A percentile compares a stretch with the other conserved stretches of the same genome.
Conservation (phyloP, 495 filamentous ascomycete genomes). For the Trichodelitschia bisporula region DNA sequence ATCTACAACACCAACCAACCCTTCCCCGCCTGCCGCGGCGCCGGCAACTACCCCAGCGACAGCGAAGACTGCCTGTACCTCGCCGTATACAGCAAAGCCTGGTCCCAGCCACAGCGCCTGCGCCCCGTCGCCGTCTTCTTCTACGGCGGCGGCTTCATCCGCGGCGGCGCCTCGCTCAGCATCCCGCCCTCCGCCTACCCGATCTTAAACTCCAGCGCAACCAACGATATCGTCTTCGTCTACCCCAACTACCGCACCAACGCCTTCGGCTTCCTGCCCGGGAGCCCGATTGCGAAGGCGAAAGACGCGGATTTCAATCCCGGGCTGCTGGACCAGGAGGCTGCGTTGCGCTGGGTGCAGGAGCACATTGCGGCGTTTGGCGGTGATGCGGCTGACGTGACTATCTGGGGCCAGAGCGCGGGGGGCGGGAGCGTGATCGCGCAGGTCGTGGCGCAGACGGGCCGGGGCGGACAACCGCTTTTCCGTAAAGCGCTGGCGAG, state of each 20-base stretch:
- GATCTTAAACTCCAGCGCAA: conserved; percentile 22
- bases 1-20: conserved; percentile 29
- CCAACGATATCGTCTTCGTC: conserved; percentile 25
- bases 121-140: conserved; percentile 34
- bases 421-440: conserved; percentile 31
- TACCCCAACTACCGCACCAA: conserved; percentile 32
- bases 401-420: conserved; percentile 20
- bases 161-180: conserved; percentile 26
- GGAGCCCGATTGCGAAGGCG: conserved; percentile 23
- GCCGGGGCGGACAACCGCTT: conserved; percentile 12
- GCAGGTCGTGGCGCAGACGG: conserved; percentile 24
- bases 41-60: no score
- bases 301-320: conserved; percentile 18
- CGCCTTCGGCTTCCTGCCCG: conserved; percentile 32
- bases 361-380: conserved; percentile 12
- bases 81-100: conserved; percentile 31
- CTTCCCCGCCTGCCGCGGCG: conserved; percentile 34
- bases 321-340: conserved; percentile 13
- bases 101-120: conserved; percentile 16
- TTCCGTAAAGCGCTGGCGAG: conserved; percentile 28
- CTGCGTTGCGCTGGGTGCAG: conserved; percentile 11
- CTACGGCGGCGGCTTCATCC: conserved; percentile 37
- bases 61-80: conserved; percentile 39
- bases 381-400: conserved; percentile 11
- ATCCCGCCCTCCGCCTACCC: conserved; percentile 31